A percentile compares a stretch with the other conserved stretches of the same genome.
Conservation (phyloP, 2,329 filamentous ascomycete species). For the Pestalotiopsis sp. region DNA sequence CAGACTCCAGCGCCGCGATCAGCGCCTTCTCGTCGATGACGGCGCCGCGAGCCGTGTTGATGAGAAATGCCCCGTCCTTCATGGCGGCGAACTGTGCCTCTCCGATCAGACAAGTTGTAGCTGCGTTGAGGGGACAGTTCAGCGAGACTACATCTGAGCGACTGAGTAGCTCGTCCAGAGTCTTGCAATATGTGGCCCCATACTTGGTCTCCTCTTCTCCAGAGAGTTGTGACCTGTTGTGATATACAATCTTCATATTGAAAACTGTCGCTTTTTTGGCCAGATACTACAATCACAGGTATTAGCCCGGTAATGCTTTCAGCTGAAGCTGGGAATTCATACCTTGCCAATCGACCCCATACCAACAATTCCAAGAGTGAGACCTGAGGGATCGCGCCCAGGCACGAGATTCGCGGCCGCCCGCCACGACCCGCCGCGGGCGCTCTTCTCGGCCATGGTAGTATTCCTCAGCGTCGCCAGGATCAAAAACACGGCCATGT, state of each 20-base stretch:
- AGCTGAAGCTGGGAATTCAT: conserved; percentile 12
- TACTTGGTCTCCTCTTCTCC: conserved; percentile 34
- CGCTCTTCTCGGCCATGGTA: conserved; percentile 35
- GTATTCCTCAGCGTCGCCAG: conserved; percentile 44
- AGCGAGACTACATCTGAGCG: conserved; percentile 41
- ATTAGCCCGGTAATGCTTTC: conserved; percentile 17
- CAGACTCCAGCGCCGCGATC: background rate
- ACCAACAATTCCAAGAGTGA: conserved; percentile 48
- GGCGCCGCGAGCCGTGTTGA: background rate
- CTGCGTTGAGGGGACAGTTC: conserved; percentile 15
- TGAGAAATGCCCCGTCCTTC: background rate
- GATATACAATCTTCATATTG: conserved; percentile 34
- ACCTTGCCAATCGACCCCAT: conserved; percentile 48
- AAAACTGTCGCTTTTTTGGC: background rate
- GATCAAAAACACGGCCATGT: conserved; percentile 42
- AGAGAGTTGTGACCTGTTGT: conserved; percentile 38
- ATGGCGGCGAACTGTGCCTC: background rate
- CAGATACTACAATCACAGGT: background rate
- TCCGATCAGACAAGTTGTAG: background rate
- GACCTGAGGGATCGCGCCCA: conserved; percentile 40
- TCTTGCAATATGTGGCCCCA: conserved; percentile 34
- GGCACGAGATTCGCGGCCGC: conserved; percentile 30
- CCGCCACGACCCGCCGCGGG: conserved; percentile 39
- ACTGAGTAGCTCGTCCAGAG: conserved; percentile 39
- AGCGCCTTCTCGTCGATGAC: conserved; percentile 1